phyloP scores from a whole-genome alignment of 2,329 filamentous ascomycete genomes.

The Fusarium concolor region DNA sequence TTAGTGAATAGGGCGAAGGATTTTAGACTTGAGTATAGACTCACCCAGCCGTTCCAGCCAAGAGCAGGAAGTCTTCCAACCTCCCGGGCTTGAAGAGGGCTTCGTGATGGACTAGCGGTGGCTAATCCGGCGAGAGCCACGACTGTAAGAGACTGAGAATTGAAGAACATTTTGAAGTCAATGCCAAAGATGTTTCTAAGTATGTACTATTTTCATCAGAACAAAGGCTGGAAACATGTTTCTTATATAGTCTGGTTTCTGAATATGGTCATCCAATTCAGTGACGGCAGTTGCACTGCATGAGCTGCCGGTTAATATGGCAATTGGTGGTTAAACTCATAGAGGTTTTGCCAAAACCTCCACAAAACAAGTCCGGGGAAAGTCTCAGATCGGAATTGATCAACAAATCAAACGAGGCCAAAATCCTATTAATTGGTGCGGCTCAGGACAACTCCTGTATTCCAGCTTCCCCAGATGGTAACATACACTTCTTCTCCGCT shows the following conservation, averaged over 20 bases:
- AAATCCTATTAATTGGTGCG: conserved; percentile 17
- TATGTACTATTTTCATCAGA: background rate
- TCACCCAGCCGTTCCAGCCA: conserved; percentile 28
- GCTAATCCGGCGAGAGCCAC: conserved; percentile 19
- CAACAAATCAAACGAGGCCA: conserved; percentile 4
- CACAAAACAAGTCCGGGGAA: conserved; percentile 21
- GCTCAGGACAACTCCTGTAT: background rate
- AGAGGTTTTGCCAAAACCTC: too few species aligned
- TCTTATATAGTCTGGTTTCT: conserved; percentile 3
- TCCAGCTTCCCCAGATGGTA: conserved; percentile 8
- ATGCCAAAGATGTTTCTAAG: background rate
- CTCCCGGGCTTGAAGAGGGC: conserved; percentile 12
- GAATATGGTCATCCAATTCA: background rate
- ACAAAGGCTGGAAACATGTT: background rate
- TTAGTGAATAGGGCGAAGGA: background rate
- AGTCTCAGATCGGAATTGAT: conserved; percentile 16
- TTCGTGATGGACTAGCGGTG: conserved; percentile 9
- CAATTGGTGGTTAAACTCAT: conserved; percentile 20
- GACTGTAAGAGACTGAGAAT: conserved; percentile 16
- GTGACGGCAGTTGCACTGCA: background rate
- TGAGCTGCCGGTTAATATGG: conserved; percentile 18
- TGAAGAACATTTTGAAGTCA: conserved; percentile 8
- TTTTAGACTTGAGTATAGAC: background rate
- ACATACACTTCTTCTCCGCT: background rate
- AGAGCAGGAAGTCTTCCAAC: conserved; percentile 24